Conservation (phyloP, 1,284 basidiomycete species). For the Leccinum fallax region DNA sequence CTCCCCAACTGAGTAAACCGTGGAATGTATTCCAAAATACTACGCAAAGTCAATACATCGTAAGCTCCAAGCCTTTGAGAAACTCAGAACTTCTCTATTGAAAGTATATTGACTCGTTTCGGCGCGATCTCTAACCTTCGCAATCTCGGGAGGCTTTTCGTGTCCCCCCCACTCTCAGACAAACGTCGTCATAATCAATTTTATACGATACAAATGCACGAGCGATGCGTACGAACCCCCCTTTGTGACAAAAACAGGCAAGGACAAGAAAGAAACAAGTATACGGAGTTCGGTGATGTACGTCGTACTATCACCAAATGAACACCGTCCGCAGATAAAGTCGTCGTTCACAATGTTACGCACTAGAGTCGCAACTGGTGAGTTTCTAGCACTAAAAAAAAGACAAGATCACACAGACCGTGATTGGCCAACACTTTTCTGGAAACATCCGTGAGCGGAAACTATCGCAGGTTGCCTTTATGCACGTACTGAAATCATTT, state of each 20-base stretch:
- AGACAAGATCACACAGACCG: not conserved
- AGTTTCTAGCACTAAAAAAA: not conserved
- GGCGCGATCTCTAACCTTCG: not conserved
- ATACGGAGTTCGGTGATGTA: not conserved
- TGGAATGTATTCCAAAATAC: not conserved
- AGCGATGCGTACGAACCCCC: no score
- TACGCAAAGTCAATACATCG: not conserved
- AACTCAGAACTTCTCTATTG: not conserved
- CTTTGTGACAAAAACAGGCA: not conserved
- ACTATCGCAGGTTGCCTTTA: not conserved
- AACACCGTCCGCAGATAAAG: not conserved
- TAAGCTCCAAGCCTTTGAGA: not conserved
- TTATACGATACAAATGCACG: no score
- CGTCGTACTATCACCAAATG: not conserved
- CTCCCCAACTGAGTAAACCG: not conserved
- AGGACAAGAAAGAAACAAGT: not conserved
- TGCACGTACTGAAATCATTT: slow-evolving; percentile 7
- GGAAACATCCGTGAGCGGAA: not conserved
- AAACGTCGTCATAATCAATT: no score
- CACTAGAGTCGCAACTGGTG: not conserved
- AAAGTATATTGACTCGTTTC: not conserved
- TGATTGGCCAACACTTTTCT: not conserved
- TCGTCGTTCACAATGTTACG: not conserved
- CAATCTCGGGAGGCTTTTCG: not conserved
- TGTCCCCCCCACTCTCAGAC: no score